Percentiles rank a stretch among this genome's conserved stretches.
Conservation (phyloP, 352 stramenopile species). For the Phytopythium chamaehyphon region DNA sequence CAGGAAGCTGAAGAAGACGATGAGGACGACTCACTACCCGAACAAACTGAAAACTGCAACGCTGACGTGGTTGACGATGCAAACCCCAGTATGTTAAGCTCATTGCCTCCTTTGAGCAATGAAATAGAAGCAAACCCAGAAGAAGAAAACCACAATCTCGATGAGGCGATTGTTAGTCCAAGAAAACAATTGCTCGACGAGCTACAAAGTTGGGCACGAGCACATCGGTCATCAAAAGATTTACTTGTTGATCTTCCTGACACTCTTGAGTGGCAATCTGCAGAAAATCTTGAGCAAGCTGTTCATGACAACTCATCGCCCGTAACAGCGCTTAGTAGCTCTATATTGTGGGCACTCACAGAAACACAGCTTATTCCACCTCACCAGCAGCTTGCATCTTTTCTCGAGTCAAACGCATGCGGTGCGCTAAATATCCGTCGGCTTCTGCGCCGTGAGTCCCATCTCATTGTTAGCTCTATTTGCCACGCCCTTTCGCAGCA, state of each 20-base stretch:
- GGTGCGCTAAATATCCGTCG: neutral
- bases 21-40: no score
- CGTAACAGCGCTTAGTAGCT: neutral
- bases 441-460: slow-evolving; percentile 1
- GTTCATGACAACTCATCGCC: neutral
- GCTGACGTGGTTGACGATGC: no score
- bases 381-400: neutral
- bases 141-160: no score
- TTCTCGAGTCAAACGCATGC: neutral
- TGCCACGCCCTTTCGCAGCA: neutral
- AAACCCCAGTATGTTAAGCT: no score
- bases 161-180: no score
- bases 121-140: no score
- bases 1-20: no score
- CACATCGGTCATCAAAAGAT: neutral
- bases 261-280: slow-evolving; percentile 2
- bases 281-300: neutral
- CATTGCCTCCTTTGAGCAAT: no score
- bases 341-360: neutral
- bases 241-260: neutral
- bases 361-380: slow-evolving; percentile 2
- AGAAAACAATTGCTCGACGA: slow-evolving; percentile 2
- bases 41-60: no score
- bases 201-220: slow-evolving; percentile 3
- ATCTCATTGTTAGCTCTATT: neutral